These are phyloP conservation scores for Neostapfia colusana DNA, from an alignment of 176 grass and related monocot species.

Conservation along the genomic window DNA sequence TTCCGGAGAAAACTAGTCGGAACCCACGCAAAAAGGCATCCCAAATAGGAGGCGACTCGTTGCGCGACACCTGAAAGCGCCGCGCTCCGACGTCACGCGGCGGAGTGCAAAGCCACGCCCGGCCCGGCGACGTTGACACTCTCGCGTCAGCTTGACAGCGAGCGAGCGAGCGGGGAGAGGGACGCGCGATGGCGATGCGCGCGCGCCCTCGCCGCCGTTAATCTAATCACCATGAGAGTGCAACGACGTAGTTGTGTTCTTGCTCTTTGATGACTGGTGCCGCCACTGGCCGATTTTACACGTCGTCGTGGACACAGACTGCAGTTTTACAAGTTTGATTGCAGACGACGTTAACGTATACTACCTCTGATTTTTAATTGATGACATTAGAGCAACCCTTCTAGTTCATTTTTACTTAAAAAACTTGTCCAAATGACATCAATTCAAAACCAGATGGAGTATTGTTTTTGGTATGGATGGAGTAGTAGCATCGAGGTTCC, in stretches of 20 bases:
- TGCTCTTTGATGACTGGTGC: background rate
- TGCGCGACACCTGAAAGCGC: slow-evolving; percentile 59
- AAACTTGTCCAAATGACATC: too few relatives aligned
- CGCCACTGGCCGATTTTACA: background rate
- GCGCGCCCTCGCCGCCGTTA: background rate
- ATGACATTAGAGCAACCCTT: too few relatives aligned
- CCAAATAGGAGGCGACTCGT: slow-evolving; percentile 51
- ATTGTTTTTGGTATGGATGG: too few relatives aligned
- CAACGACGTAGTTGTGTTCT: background rate
- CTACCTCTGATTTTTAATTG: too few relatives aligned
- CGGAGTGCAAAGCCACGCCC: slow-evolving; percentile 17
- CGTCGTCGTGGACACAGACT: background rate
- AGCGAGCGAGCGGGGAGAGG: background rate
- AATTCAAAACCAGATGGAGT: too few relatives aligned
- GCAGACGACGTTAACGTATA: too few relatives aligned
- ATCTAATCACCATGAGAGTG: slow-evolving; percentile 2
- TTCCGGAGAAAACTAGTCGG: background rate
- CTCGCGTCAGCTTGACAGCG: slow-evolving; percentile 26
- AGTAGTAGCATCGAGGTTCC: background rate
- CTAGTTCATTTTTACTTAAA: too few relatives aligned
- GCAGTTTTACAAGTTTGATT: background rate
- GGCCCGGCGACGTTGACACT: slow-evolving; percentile 21
- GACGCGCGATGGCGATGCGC: slow-evolving; percentile 2
- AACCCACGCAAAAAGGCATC: background rate
- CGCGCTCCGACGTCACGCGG: slow-evolving; percentile 41